Conservation (phyloP, 139 green algal species). For the Haematococcus lacustris region DNA sequence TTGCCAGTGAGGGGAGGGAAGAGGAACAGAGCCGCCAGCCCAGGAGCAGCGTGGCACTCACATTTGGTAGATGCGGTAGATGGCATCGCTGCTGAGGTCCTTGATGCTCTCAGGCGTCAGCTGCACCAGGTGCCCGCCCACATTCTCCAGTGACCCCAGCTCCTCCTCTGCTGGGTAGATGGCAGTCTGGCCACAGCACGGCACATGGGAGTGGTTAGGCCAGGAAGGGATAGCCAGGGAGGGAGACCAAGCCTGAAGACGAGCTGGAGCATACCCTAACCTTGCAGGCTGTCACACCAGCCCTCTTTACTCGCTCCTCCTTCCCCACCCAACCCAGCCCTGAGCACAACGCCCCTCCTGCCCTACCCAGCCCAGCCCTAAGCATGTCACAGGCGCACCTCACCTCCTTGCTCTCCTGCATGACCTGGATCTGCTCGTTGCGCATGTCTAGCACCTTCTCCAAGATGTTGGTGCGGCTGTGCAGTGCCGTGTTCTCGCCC, state of each 20-base stretch:
- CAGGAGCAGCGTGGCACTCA: not conserved
- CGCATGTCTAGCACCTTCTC: constrained; percentile 60
- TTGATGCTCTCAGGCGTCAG: constrained; percentile 36
- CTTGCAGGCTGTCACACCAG: too few species aligned
- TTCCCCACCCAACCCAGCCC: too few species aligned
- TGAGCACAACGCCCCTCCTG: too few species aligned
- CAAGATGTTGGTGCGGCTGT: constrained; percentile 46
- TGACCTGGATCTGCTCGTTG: constrained; percentile 63
- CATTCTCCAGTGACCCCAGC: not conserved
- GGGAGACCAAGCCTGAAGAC: too few species aligned
- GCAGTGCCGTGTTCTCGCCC: constrained; percentile 46
- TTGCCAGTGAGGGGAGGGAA: not conserved
- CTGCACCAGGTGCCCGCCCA: constrained; percentile 21
- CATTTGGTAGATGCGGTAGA: constrained; percentile 54
- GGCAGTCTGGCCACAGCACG: too few species aligned
- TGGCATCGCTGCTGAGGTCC: constrained; percentile 42
- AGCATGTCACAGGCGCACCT: too few species aligned
- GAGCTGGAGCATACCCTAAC: too few species aligned
- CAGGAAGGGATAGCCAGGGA: too few species aligned
- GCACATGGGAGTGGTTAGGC: too few species aligned
- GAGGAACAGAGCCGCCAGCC: not conserved
- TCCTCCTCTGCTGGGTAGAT: too few species aligned
- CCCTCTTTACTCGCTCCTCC: too few species aligned
- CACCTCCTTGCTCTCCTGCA: constrained; percentile 61
- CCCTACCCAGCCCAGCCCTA: too few species aligned